Conservation (phyloP, 768 basidiomycete genomes). For the Boletales sp. region DNA sequence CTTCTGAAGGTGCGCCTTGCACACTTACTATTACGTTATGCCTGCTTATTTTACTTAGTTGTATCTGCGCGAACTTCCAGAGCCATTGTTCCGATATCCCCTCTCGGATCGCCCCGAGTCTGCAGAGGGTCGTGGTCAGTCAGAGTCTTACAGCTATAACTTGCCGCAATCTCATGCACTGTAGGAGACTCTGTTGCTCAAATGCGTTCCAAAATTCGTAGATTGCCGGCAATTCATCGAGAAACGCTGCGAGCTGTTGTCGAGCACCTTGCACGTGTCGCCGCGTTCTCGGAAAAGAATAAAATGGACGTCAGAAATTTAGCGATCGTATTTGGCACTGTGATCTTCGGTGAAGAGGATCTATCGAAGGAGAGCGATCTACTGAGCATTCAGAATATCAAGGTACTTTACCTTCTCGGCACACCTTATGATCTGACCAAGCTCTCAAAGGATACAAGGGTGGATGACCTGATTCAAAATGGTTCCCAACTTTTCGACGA, state of each 20-base stretch:
- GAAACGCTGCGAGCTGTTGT: slow-evolving; percentile 76
- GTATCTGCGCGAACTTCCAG: slow-evolving; percentile 84
- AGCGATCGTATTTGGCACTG: slow-evolving; percentile 84
- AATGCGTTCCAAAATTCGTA: slow-evolving; percentile 83
- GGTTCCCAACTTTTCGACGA: slow-evolving; percentile 63
- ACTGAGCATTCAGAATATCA: slow-evolving; percentile 67
- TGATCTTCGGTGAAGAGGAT: slow-evolving; percentile 91
- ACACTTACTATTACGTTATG: background rate
- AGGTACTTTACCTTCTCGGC: slow-evolving; percentile 45
- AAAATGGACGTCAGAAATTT: slow-evolving; percentile 95
- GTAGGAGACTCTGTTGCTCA: slow-evolving; percentile 75
- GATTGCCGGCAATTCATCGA: slow-evolving; percentile 80
- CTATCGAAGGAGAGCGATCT: slow-evolving; percentile 76
- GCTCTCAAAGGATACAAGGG: slow-evolving; percentile 54
- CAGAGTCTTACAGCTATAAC: background rate
- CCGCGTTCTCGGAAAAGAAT: slow-evolving; percentile 64
- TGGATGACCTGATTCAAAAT: slow-evolving; percentile 83
- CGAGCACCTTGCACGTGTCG: slow-evolving; percentile 79
- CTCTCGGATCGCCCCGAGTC: slow-evolving; percentile 80
- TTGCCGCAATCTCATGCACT: background rate
- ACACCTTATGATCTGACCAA: slow-evolving; percentile 32
- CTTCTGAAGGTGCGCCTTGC: slow-evolving; percentile 64
- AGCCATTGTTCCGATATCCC: slow-evolving; percentile 82
- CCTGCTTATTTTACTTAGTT: slow-evolving; percentile 37
- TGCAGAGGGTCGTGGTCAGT: slow-evolving; percentile 68